Conservation (phyloP, 176 grass and related monocot genomes). For the Cymbopogon citratus region DNA sequence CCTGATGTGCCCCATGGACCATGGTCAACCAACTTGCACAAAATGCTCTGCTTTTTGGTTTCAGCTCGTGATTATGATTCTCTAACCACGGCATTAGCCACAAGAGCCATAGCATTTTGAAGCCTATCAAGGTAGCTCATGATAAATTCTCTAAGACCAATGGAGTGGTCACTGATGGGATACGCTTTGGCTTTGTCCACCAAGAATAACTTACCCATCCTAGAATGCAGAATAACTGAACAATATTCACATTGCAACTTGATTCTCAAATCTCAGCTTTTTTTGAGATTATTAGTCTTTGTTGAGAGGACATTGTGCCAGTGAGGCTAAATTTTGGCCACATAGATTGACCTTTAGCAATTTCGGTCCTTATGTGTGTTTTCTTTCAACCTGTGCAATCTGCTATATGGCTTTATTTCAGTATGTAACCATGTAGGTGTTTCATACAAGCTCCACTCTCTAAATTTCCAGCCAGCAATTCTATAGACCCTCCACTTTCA, state of each 20-base stretch:
- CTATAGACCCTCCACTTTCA: too few species aligned
- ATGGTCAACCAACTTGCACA: conserved; percentile 28
- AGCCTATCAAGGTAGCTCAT: background rate
- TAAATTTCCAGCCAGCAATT: background rate
- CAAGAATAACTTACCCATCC: background rate
- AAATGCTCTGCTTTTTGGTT: background rate
- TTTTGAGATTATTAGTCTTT: background rate
- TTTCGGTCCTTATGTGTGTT: background rate
- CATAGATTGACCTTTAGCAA: background rate
- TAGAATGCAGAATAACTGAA: background rate
- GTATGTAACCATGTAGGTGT: background rate
- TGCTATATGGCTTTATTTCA: background rate
- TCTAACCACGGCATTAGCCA: background rate
- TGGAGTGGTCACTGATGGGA: background rate
- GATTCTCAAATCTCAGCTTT: background rate
- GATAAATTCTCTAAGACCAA: background rate
- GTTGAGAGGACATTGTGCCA: background rate
- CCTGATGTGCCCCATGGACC: background rate
- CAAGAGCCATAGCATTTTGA: background rate
- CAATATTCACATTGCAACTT: background rate
- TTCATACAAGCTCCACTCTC: background rate
- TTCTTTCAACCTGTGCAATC: background rate
- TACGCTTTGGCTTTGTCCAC: background rate
- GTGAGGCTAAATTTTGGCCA: background rate
- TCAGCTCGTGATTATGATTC: conserved; percentile 17